phyloP scores from a whole-genome alignment of 768 basidiomycete species.

The Termitomyces sp. region DNA sequence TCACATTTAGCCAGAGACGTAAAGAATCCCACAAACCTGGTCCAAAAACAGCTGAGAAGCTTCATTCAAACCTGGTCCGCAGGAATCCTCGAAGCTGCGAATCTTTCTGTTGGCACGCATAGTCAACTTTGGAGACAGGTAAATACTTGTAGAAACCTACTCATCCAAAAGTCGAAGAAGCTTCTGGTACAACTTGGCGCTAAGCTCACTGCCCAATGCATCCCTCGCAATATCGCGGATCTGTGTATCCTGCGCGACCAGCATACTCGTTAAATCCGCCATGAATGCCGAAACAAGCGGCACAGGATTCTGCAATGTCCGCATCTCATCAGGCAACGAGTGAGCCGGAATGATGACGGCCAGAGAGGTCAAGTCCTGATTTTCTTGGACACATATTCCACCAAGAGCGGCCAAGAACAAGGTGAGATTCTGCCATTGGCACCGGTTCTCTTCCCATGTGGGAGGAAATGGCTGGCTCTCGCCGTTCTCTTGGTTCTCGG shows the following conservation, averaged over 20 bases:
- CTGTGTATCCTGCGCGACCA: constrained; percentile 57
- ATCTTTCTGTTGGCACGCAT: constrained; percentile 36
- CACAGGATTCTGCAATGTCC: constrained; percentile 53
- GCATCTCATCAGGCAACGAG: constrained; percentile 67
- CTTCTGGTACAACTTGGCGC: constrained; percentile 59
- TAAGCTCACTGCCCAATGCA: constrained; percentile 76
- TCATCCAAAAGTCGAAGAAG: constrained; percentile 69
- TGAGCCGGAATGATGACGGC: constrained; percentile 48
- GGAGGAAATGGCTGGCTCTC: constrained; percentile 18
- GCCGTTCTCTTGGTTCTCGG: constrained; percentile 25
- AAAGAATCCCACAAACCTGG: constrained; percentile 43
- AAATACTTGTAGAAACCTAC: constrained; percentile 37
- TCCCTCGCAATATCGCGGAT: constrained; percentile 79
- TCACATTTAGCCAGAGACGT: neutral
- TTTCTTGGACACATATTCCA: constrained; percentile 55
- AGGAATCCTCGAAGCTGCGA: constrained; percentile 42
- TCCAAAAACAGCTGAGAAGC: constrained; percentile 57
- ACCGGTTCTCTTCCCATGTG: constrained; percentile 52
- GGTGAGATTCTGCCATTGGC: constrained; percentile 83
- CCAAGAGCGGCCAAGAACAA: constrained; percentile 74
- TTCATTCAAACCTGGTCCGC: constrained; percentile 37
- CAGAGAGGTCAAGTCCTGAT: constrained; percentile 45
- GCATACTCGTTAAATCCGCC: constrained; percentile 58
- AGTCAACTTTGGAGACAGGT: neutral
- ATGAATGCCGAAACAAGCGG: constrained; percentile 64